phyloP scores from a whole-genome alignment of 108 stramenopile genomes.

The Nitzschia sp. region DNA sequence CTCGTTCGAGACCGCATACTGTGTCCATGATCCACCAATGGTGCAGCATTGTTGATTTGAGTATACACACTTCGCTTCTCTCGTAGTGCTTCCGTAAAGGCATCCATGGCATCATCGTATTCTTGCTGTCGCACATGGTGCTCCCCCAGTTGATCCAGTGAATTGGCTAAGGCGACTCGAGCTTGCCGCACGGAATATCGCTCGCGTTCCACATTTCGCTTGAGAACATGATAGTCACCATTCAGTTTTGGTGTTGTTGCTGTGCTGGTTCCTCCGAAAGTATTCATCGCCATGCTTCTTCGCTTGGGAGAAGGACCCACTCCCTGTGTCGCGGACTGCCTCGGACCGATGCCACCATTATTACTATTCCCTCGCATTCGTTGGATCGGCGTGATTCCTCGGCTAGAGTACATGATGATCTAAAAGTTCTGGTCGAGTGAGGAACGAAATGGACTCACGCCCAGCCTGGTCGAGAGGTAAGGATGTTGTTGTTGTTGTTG shows the following conservation, averaged over 20 bases:
- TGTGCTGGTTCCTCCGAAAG: background rate
- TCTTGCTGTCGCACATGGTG: slow-evolving; percentile 75
- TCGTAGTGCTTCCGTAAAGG: slow-evolving; percentile 69
- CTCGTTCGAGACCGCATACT: slow-evolving; percentile 9
- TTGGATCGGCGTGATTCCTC: slow-evolving; percentile 30
- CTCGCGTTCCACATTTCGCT: slow-evolving; percentile 42
- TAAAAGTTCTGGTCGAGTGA: no score
- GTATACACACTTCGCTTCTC: slow-evolving; percentile 72
- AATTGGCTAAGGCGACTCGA: slow-evolving; percentile 49
- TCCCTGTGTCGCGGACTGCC: slow-evolving; percentile 14
- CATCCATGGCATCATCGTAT: slow-evolving; percentile 79
- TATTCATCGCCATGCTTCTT: background rate
- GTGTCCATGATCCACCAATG: background rate
- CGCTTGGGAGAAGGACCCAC: slow-evolving; percentile 12
- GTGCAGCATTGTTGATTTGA: slow-evolving; percentile 19
- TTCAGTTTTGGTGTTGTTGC: slow-evolving; percentile 24
- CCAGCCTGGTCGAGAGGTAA: no score
- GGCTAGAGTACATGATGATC: slow-evolving; percentile 24
- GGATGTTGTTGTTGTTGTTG: no score
- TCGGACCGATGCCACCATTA: slow-evolving; percentile 6
- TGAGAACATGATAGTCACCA: slow-evolving; percentile 70
- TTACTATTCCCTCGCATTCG: no score
- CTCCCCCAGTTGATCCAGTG: slow-evolving; percentile 69
- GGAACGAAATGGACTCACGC: no score
- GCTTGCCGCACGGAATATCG: slow-evolving; percentile 40